These are phyloP conservation scores for Tricholomella constricta DNA, from an alignment of 768 basidiomycete genomes.

Conservation along the genomic window DNA sequence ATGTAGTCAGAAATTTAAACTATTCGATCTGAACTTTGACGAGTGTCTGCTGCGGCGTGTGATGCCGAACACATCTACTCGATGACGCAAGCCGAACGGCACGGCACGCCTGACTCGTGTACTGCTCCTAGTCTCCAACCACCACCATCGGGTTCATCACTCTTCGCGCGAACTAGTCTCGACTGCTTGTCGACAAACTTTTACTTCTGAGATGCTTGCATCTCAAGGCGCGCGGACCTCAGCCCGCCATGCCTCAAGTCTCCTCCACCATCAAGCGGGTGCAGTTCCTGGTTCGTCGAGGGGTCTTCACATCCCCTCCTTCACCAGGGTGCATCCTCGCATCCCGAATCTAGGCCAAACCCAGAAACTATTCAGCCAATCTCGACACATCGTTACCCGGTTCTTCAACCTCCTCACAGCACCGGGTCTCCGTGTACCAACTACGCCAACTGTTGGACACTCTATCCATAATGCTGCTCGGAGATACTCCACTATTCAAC, in stretches of 20 bases:
- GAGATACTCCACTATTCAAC: slow-evolving; percentile 47
- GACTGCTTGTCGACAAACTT: neutral
- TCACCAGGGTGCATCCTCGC: slow-evolving; percentile 31
- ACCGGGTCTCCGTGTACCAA: slow-evolving; percentile 46
- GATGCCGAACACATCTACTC: neutral
- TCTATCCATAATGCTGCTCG: slow-evolving; percentile 31
- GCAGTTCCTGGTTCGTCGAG: slow-evolving; percentile 30
- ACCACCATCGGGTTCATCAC: neutral
- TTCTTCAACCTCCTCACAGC: slow-evolving; percentile 60
- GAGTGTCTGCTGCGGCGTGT: no score
- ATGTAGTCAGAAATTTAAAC: no score
- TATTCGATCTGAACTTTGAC: no score
- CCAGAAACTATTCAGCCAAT: slow-evolving; percentile 51
- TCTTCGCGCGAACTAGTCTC: neutral
- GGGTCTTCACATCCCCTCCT: slow-evolving; percentile 48
- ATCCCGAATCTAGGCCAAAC: slow-evolving; percentile 34
- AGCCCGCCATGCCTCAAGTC: slow-evolving; percentile 40
- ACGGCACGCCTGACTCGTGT: no score
- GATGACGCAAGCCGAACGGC: no score
- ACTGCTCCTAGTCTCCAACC: neutral
- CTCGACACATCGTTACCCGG: slow-evolving; percentile 55
- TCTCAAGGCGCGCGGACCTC: slow-evolving; percentile 44
- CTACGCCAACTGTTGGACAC: slow-evolving; percentile 25
- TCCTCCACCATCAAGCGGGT: slow-evolving; percentile 28
- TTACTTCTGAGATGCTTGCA: slow-evolving; percentile 34